Evolutionary conservation across 139 green algal species (phyloP), one percentile per base, ranked within the genome.

Genomic region (Chlamydomonas asymmetrica): DNA sequence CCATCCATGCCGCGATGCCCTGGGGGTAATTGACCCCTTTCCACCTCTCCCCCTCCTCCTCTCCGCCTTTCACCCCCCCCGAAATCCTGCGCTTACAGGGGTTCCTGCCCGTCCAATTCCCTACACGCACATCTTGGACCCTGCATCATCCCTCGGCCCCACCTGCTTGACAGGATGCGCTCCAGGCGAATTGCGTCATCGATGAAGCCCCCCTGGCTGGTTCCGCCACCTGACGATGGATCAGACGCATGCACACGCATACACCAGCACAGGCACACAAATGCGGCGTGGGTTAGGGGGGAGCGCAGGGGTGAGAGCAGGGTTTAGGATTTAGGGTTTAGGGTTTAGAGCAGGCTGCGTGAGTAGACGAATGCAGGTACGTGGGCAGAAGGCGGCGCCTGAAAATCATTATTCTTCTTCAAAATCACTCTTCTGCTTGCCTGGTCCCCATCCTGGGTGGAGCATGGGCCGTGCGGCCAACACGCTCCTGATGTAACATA

Each of bases 171-270:
- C 39, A 76, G n/a, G 2, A 85, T 2, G 0, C 93, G 89, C 71
- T 95, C 87, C 32, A 97, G 88, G 37, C 91, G 80, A 48, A 97
- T 91, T 34, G 90, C 91, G 65, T 97, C 92, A 62, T 95, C 91
- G 67, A 94, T 73, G 57, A 96, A 89, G 57, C 82, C 84, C 0
- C 40, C 70, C 3, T 29, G 48, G 7, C 37, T 23, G 32, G 25
- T 27, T 25, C 32, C 54, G 9, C 54, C 54, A 5, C 54, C 54
- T 23, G 29, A 25, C 6, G 25, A 35, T 27, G 25, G 25, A 62
- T 62, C 54, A 10, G 25, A 25, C 9, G 54, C 48, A 56, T 27
- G 20, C 16, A 20, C 48, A 16, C 20, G 48, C 20, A 20, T 56
- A 56, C 16, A 56, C 16, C 48, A 56, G 16, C 16, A 56, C 16